Evolutionary conservation across 2,329 filamentous ascomycete genomes (phyloP), one percentile per base, ranked within the genome.

Genomic region (Colletotrichum sp.): DNA sequence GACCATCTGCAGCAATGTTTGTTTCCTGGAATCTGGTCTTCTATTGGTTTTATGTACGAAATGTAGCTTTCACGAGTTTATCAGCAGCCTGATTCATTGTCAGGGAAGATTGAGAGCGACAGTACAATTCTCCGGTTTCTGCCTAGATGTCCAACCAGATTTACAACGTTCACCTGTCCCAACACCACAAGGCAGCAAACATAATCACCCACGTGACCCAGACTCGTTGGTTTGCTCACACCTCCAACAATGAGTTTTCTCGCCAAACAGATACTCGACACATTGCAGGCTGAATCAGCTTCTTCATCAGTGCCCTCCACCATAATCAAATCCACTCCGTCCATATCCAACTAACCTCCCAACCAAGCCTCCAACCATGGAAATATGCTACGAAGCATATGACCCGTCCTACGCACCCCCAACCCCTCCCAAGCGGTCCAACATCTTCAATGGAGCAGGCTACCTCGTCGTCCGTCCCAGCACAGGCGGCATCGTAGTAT

Each of bases 201-300:
- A 48, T n/a, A 4, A n/a, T 2, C 39, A 48, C 3, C 39, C 39
- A 48, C 39, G 39, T 48, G 39, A 48, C 39, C 36, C 39, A 48
- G 39, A 2, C 1, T 12, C 10, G 39, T 48, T 48, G 39, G 39
- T 48, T 2, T n/a, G 39, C 18, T n/a, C 18, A 1, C 39, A n/a
- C 0, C 18, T 48, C 39, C 39, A n/a, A 48, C 39, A n/a, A 48
- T 12, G 4, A 0, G 3, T 0, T n/a, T 6, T 9, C 18, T n/a
- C 18, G 18, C 39, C 39, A n/a, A 48, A 0, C 39, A 6, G 39
- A 44, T 44, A 1, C 16, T 44, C 39, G 8, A 36, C 7, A 36
- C 34, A 16, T 16, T 2, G 16, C 8, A 5, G 36, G 15, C 36
- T 18, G 13, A 18, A 44, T 4, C 36, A 44, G 5, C 3, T 5